Evolutionary conservation across 2,329 filamentous ascomycete genomes (phyloP), one percentile per base, ranked within the genome.

Genomic region (Penicillium fuscoglaucum): DNA sequence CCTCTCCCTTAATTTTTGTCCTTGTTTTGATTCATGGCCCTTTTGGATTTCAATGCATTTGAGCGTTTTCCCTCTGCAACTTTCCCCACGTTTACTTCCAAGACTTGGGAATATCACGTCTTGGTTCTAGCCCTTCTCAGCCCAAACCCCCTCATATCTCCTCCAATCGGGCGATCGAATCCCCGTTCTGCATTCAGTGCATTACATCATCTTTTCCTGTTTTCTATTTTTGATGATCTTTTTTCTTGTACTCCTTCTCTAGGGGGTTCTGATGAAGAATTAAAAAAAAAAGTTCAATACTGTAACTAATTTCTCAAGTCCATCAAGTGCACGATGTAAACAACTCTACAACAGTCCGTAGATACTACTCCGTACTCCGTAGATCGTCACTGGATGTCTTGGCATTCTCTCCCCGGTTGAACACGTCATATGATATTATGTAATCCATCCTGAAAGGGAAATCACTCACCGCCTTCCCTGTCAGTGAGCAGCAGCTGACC

Each of bases 1-100:
- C 17, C 17, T 7, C 13, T 17, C 33, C 33, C 10, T 8, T 19
- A 45, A 44, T 47, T 52, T 29, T 26, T 43, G 28, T 57, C 59
- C 39, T 46, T 56, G 46, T 56, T 35, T 59, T 45, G 58, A 60
- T 54, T 57, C 50, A 54, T 57, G 51, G 57, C 43, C 50, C 52
- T 33, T 6, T 33, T 66, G 62, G 58, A 64, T 62, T 63, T 51
- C 53, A 53, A 60, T 67, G 66, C 66, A 68, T 68, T 66, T 68
- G 58, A 66, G 62, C 61, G 66, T 66, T 67, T 57, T 51, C 44
- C 59, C 52, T 64, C 61, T 62, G 57, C 61, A 61, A 55, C 49
- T 50, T 46, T 37, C 45, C 56, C 55, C 49, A 50, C 51, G 53
- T 57, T 51, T 45, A 26, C 35, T 57, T 39, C 12, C 4, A 13